A percentile compares a stretch with the other conserved stretches of the same genome.
Conservation (phyloP, 129 eudicot genomes). For the Lactuca sativa region DNA sequence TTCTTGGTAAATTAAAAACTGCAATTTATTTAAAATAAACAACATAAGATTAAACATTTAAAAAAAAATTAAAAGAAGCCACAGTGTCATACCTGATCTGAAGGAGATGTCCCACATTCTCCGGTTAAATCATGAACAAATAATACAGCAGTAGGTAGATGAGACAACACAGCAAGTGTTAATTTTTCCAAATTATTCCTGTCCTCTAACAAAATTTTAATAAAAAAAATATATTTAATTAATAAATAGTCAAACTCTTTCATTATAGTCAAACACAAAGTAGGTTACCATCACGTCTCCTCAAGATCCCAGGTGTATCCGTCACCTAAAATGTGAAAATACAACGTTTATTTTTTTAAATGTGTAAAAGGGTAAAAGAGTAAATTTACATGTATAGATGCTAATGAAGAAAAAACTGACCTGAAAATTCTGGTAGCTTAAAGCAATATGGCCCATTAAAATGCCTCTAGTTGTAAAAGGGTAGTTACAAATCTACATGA, state of each 20-base stretch:
- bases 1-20: slow-evolving; percentile 82
- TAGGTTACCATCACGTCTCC: slow-evolving; percentile 81
- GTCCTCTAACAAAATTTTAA: slow-evolving; percentile 45
- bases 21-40: slow-evolving; percentile 23
- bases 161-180: slow-evolving; percentile 89
- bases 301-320: slow-evolving; percentile 88
- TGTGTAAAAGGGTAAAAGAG: slow-evolving; percentile 16
- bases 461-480: slow-evolving; percentile 96
- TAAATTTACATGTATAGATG: not conserved
- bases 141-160: slow-evolving; percentile 87
- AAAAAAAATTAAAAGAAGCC: slow-evolving; percentile 3
- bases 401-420: slow-evolving; percentile 30
- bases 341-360: not conserved
- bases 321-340: slow-evolving; percentile 61
- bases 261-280: slow-evolving; percentile 1
- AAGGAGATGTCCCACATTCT: slow-evolving; percentile 94
- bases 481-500: slow-evolving; percentile 74
- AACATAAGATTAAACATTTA: slow-evolving; percentile 1
- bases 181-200: slow-evolving; percentile 92
- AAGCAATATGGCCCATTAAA: slow-evolving; percentile 82
- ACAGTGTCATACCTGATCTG: slow-evolving; percentile 73
- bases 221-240: not conserved
- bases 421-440: slow-evolving; percentile 89
- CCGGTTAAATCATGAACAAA: slow-evolving; percentile 95
- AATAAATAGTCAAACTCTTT: not conserved